phyloP scores from a whole-genome alignment of 371 early-diverging fungal genomes.

The Gilbertella persicaria region DNA sequence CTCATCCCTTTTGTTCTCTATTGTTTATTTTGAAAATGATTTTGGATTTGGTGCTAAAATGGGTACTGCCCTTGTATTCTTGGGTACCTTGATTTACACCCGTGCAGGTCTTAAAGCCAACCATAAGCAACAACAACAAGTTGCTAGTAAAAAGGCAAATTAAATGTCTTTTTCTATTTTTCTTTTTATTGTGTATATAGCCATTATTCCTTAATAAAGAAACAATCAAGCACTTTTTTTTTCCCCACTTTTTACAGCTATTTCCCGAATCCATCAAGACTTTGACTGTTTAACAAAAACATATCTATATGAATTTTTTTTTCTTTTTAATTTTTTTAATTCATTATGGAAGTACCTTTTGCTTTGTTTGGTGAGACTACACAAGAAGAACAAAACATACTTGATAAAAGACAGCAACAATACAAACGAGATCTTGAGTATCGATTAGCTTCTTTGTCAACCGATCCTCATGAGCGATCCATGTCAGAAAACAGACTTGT shows the following conservation, averaged over 20 bases:
- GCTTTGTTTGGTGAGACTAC: conserved; percentile 48
- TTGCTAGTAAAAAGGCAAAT: no score
- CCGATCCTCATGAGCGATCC: conserved; percentile 30
- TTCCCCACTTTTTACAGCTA: no score
- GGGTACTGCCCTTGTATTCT: conserved; percentile 74
- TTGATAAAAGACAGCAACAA: conserved; percentile 12
- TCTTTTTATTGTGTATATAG: no score
- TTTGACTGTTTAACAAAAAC: no score
- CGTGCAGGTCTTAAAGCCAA: conserved; percentile 6
- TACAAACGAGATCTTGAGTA: neutral
- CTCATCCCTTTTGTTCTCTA: conserved; percentile 76
- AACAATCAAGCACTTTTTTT: no score
- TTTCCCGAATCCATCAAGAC: no score
- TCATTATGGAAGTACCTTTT: no score
- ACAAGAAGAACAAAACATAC: conserved; percentile 23
- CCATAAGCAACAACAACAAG: neutral
- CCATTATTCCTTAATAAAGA: no score
- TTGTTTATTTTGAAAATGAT: conserved; percentile 80
- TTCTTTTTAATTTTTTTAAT: no score
- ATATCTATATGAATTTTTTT: no score
- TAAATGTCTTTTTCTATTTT: no score
- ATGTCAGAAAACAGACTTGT: conserved; percentile 30
- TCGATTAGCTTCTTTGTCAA: conserved; percentile 7
- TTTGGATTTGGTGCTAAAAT: conserved; percentile 65
- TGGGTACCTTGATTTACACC: conserved; percentile 79